Conservation (phyloP, 192 early-diverging fungal genomes). For the Glomus cerebriforme region DNA sequence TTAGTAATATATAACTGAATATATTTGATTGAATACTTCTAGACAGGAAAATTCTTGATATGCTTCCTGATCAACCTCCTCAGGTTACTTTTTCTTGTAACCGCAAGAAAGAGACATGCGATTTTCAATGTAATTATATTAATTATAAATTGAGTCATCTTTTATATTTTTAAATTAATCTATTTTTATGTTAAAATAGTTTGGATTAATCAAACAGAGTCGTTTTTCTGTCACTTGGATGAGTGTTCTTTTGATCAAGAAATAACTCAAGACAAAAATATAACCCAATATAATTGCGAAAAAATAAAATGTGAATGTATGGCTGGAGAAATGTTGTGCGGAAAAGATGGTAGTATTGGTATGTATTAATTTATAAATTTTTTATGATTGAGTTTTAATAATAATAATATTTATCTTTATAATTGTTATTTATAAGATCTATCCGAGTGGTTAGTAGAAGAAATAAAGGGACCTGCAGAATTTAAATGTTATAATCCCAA, state of each 20-base stretch:
- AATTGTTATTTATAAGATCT: constrained; percentile 59
- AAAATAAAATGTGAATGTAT: constrained; percentile 82
- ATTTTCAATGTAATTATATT: constrained; percentile 66
- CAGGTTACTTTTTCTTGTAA: constrained; percentile 79
- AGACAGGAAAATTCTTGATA: constrained; percentile 62
- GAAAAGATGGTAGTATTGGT: constrained; percentile 76
- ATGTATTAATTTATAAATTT: constrained; percentile 33
- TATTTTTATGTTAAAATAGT: constrained; percentile 43
- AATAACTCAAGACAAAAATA: constrained; percentile 52
- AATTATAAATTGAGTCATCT: not conserved
- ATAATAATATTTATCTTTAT: not conserved
- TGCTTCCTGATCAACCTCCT: constrained; percentile 66
- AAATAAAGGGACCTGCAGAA: constrained; percentile 77
- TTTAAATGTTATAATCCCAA: constrained; percentile 60
- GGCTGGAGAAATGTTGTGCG: constrained; percentile 80
- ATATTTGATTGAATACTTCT: not conserved
- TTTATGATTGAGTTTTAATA: not conserved
- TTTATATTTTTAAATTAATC: not conserved
- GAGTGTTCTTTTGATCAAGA: constrained; percentile 72
- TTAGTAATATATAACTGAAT: not conserved
- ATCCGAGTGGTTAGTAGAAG: constrained; percentile 74
- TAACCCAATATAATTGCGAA: constrained; percentile 67
- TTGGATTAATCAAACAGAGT: constrained; percentile 83
- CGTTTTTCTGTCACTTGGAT: constrained; percentile 87
- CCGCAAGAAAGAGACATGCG: constrained; percentile 57